phyloP scores from a whole-genome alignment of 2,329 filamentous ascomycete species.

The Xylaria sp. region DNA sequence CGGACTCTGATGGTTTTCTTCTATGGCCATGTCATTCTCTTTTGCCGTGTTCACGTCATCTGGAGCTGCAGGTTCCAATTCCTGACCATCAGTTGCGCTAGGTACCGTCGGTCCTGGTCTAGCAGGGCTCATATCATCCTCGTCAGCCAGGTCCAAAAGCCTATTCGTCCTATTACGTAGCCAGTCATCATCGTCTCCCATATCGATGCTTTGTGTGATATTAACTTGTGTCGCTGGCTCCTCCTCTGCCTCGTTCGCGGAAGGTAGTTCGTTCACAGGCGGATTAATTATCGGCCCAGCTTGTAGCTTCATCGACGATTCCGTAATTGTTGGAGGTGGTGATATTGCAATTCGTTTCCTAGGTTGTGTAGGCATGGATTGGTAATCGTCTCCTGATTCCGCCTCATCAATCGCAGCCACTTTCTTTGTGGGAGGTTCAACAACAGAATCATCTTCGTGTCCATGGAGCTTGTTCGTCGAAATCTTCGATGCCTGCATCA shows the following conservation, averaged over 20 bases:
- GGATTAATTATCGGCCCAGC: slow-evolving; percentile 8
- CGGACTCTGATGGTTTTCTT: slow-evolving; percentile 11
- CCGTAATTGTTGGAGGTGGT: slow-evolving; percentile 13
- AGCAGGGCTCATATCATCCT: slow-evolving; percentile 63
- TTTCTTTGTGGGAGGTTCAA: slow-evolving; percentile 56
- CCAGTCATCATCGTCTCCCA: slow-evolving; percentile 90
- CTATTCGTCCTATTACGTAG: slow-evolving; percentile 88
- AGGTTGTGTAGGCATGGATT: slow-evolving; percentile 68
- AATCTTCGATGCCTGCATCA: slow-evolving; percentile 76
- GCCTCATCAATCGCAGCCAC: slow-evolving; percentile 58
- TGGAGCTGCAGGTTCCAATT: slow-evolving; percentile 33
- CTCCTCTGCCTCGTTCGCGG: not conserved
- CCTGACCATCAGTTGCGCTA: slow-evolving; percentile 13
- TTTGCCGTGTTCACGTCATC: slow-evolving; percentile 27
- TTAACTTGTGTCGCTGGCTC: slow-evolving; percentile 15
- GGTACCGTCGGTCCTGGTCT: slow-evolving; percentile 36
- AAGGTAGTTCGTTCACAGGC: slow-evolving; percentile 7
- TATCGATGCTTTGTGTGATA: slow-evolving; percentile 20
- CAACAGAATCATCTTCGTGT: slow-evolving; percentile 48
- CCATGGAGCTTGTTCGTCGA: slow-evolving; percentile 72
- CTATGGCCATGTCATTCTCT: slow-evolving; percentile 35
- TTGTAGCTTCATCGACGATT: not conserved
- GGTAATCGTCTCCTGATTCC: slow-evolving; percentile 81
- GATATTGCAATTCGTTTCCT: slow-evolving; percentile 59
- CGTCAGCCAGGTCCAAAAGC: slow-evolving; percentile 84